Evolutionary conservation across 352 stramenopile genomes (phyloP).

Genomic region (Phytophthora palmivora): DNA sequence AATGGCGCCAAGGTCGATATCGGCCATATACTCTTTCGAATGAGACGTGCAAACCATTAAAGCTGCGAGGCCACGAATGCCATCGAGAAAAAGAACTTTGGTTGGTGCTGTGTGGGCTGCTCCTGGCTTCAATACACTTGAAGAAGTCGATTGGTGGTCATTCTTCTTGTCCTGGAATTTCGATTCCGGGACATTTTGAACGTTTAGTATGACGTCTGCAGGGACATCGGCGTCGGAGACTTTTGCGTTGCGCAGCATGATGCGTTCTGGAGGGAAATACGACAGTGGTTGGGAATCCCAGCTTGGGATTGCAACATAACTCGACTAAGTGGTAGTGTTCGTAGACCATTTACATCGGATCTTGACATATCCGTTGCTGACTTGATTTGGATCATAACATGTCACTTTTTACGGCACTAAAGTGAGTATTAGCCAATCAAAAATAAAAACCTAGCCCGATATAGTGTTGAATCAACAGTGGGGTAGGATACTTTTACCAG

Average conservation of each 20-base stretch:
- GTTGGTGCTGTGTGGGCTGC: background rate
- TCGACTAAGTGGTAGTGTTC: slow-evolving; percentile 8
- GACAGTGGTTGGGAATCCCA: slow-evolving; percentile 14
- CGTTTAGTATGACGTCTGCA: slow-evolving; percentile 8
- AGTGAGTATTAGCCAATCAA: no score
- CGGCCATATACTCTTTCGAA: slow-evolving; percentile 38
- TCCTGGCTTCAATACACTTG: background rate
- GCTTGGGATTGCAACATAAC: background rate
- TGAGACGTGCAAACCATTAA: slow-evolving; percentile 43
- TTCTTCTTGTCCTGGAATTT: slow-evolving; percentile 10
- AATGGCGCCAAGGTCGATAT: slow-evolving; percentile 34
- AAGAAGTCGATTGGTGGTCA: slow-evolving; percentile 4
- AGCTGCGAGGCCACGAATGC: slow-evolving; percentile 45
- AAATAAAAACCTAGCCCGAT: background rate
- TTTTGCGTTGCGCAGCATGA: slow-evolving; percentile 27
- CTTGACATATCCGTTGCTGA: slow-evolving; percentile 4
- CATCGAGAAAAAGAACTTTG: slow-evolving; percentile 47
- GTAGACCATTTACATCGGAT: slow-evolving; percentile 1
- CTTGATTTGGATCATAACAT: background rate
- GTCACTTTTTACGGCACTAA: no score
- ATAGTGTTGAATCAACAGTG: no score
- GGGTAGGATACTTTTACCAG: no score
- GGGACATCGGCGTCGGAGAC: background rate
- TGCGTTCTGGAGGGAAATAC: slow-evolving; percentile 1
- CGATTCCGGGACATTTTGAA: background rate